Evolutionary conservation across 805 yeast species (phyloP).

Genomic region (Nakazawaea pomicola): DNA sequence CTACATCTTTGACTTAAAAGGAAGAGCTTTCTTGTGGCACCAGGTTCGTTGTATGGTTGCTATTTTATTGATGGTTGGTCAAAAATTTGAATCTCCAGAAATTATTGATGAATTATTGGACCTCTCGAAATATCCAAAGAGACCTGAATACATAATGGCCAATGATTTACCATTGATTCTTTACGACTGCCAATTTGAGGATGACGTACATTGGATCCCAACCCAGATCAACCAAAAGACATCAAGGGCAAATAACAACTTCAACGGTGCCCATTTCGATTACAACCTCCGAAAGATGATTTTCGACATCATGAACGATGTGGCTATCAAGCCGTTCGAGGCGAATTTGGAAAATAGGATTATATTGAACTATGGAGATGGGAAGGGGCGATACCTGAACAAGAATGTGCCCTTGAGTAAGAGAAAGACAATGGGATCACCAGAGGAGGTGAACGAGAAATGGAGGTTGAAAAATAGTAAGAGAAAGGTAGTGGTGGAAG

Average conservation of each 20-base stretch:
- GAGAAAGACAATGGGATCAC: constrained; percentile 57
- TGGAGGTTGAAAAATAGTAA: constrained; percentile 40
- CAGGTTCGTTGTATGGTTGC: constrained; percentile 97
- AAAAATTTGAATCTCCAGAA: constrained; percentile 57
- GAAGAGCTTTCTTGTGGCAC: constrained; percentile 95
- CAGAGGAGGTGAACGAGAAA: constrained; percentile 64
- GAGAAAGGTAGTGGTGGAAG: background rate
- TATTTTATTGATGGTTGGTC: constrained; percentile 74
- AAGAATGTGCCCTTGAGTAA: constrained; percentile 53
- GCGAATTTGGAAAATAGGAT: constrained; percentile 21
- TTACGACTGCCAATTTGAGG: constrained; percentile 75
- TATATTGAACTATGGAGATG: constrained; percentile 68
- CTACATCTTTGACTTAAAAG: constrained; percentile 71
- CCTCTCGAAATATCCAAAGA: constrained; percentile 44
- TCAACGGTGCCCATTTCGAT: constrained; percentile 51
- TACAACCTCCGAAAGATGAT: constrained; percentile 52
- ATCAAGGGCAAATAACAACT: constrained; percentile 35
- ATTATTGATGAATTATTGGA: constrained; percentile 59
- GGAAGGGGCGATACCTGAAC: constrained; percentile 56
- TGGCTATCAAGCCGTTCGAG: constrained; percentile 18
- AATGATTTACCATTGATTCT: constrained; percentile 82
- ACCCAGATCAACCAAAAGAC: constrained; percentile 32
- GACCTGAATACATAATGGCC: constrained; percentile 86
- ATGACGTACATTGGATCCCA: constrained; percentile 61
- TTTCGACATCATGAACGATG: constrained; percentile 41